Conservation (phyloP, 225 moss, liverwort and hornwort genomes). For the Takakia lepidozioides region DNA sequence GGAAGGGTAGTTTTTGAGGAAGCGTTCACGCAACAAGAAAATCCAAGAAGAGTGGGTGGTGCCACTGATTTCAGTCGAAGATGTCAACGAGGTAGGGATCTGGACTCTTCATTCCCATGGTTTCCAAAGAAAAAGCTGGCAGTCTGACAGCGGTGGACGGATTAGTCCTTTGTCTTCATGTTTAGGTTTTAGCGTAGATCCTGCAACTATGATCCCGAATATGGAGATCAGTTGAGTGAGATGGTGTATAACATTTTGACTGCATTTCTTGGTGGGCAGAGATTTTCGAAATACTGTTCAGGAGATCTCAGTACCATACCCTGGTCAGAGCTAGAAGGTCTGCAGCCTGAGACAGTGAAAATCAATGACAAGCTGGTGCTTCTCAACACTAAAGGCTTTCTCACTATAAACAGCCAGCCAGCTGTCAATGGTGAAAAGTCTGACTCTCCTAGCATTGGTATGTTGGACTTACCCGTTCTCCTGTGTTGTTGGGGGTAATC, state of each 20-base stretch:
- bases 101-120: too few relatives aligned
- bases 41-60: conserved; percentile 80
- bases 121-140: too few relatives aligned
- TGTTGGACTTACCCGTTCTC: too few relatives aligned
- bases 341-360: conserved; percentile 84
- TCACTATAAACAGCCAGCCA: conserved; percentile 97
- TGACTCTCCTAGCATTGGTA: conserved; percentile 73
- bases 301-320: conserved; percentile 81
- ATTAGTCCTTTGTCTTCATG: too few relatives aligned
- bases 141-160: too few relatives aligned
- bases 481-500: too few relatives aligned
- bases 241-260: too few relatives aligned
- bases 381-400: conserved; percentile 63
- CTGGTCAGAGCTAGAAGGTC: conserved; percentile 89
- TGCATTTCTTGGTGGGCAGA: too few relatives aligned
- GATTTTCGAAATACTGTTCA: conserved; percentile 60
- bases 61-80: conserved; percentile 49
- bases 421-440: conserved; percentile 96
- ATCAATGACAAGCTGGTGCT: conserved; percentile 75
- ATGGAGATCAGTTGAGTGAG: too few relatives aligned
- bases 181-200: too few relatives aligned
- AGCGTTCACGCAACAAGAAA: conserved; percentile 80
- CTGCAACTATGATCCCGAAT: too few relatives aligned
- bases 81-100: conserved; percentile 52
- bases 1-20: conserved; percentile 65